A percentile compares a stretch with the other conserved stretches of the same genome.
Evolutionary conservation across 768 basidiomycete species (phyloP).

Genomic region (Tricholoma sp.): DNA sequence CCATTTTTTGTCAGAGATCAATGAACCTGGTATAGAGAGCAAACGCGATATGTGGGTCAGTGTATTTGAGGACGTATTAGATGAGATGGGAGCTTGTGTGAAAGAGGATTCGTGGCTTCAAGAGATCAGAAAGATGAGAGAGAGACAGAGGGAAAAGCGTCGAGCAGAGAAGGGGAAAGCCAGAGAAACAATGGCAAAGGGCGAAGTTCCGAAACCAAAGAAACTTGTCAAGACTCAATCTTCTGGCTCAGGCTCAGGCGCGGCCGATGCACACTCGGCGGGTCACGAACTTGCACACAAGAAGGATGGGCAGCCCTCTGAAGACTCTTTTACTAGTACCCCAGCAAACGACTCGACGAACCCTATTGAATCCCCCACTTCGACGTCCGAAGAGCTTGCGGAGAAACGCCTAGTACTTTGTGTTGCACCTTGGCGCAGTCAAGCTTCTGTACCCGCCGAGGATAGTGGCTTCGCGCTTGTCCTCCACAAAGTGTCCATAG

Average conservation of each 20-base stretch:
- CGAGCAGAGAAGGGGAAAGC: constrained; percentile 14
- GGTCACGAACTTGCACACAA: not conserved
- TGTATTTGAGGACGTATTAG: constrained; percentile 42
- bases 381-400: constrained; percentile 9
- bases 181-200: constrained; percentile 17
- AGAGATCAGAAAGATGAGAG: constrained; percentile 32
- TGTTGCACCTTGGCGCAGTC: constrained; percentile 34
- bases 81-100: constrained; percentile 38
- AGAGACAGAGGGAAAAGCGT: constrained; percentile 15
- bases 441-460: constrained; percentile 21
- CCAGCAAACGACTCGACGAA: not conserved
- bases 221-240: not conserved
- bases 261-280: not conserved
- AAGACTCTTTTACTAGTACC: not conserved
- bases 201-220: not conserved
- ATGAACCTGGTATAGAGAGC: constrained; percentile 23
- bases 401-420: constrained; percentile 50
- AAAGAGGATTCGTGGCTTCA: constrained; percentile 41
- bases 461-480: constrained; percentile 37
- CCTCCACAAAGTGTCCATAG: constrained; percentile 23
- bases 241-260: not conserved
- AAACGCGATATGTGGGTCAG: constrained; percentile 37
- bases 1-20: constrained; percentile 33
- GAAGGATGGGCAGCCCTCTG: not conserved
- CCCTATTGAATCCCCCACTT: constrained; percentile 17